phyloP scores from a whole-genome alignment of 768 basidiomycete species.

The Mrakia hoshinonis region DNA sequence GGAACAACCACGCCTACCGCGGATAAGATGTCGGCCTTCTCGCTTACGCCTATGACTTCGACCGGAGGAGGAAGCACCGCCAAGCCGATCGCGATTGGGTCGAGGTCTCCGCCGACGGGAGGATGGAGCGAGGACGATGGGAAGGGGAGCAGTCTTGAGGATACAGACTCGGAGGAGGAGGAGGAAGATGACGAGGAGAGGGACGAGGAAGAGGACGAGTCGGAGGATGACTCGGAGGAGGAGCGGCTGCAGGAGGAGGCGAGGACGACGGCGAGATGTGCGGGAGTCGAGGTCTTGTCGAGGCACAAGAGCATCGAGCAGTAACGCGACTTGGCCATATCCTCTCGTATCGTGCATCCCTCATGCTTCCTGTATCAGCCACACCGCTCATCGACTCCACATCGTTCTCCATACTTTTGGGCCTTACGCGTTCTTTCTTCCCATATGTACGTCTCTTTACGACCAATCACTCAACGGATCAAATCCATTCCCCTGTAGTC shows the following conservation, averaged over 20 bases:
- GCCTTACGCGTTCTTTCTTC: no score
- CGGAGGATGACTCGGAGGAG: constrained; percentile 20
- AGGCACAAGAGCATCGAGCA: constrained; percentile 22
- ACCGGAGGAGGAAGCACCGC: background rate
- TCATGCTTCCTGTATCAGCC: no score
- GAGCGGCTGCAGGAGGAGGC: constrained; percentile 15
- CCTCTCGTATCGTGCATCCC: no score
- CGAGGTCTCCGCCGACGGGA: background rate
- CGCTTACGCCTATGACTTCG: background rate
- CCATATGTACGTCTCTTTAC: no score
- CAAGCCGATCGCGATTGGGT: constrained; percentile 3
- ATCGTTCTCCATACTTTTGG: no score
- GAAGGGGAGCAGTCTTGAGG: constrained; percentile 1
- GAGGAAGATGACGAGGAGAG: constrained; percentile 5
- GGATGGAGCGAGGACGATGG: background rate
- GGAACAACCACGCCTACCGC: background rate
- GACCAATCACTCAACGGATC: no score
- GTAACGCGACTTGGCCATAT: no score
- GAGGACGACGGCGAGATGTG: constrained; percentile 23
- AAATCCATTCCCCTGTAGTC: no score
- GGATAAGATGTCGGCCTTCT: background rate
- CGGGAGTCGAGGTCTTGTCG: constrained; percentile 25
- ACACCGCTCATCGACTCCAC: no score
- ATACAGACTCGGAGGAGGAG: background rate
- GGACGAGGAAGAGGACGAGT: background rate